phyloP scores from a whole-genome alignment of 2,329 filamentous ascomycete genomes.

The Nectriaceae sp. region DNA sequence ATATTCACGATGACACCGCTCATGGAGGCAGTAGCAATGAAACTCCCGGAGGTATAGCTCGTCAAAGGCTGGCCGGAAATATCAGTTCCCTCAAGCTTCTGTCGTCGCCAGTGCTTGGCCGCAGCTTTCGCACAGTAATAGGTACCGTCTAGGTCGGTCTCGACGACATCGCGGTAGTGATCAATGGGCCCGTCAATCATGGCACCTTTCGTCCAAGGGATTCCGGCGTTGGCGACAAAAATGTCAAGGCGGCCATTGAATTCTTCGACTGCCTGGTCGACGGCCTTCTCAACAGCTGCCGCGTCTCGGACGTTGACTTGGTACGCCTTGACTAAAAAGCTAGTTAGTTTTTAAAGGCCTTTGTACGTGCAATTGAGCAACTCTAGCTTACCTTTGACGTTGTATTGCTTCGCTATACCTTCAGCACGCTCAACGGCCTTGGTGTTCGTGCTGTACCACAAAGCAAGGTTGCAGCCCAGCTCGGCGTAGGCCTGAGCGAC shows the following conservation, averaged over 20 bases:
- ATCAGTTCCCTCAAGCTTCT: constrained; percentile 62
- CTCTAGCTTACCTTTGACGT: constrained; percentile 64
- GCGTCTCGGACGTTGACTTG: constrained; percentile 58
- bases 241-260: constrained; percentile 74
- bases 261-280: constrained; percentile 57
- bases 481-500: constrained; percentile 65
- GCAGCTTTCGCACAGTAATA: constrained; percentile 74
- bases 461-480: constrained; percentile 66
- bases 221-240: constrained; percentile 75
- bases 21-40: constrained; percentile 56
- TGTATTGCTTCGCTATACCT: constrained; percentile 62
- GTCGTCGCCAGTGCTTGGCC: constrained; percentile 66
- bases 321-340: constrained; percentile 54
- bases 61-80: constrained; percentile 20
- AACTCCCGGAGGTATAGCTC: constrained; percentile 40
- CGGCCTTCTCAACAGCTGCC: constrained; percentile 48
- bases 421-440: constrained; percentile 60
- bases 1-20: constrained; percentile 53
- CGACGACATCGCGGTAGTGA: constrained; percentile 66
- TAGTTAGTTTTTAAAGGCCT: constrained; percentile 11
- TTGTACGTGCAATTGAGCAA: not conserved
- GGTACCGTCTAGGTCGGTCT: constrained; percentile 71
- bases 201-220: constrained; percentile 69
- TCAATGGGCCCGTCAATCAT: constrained; percentile 66
- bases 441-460: constrained; percentile 68